Conservation (phyloP, 441 rosid species). For the Daphne laureola region DNA sequence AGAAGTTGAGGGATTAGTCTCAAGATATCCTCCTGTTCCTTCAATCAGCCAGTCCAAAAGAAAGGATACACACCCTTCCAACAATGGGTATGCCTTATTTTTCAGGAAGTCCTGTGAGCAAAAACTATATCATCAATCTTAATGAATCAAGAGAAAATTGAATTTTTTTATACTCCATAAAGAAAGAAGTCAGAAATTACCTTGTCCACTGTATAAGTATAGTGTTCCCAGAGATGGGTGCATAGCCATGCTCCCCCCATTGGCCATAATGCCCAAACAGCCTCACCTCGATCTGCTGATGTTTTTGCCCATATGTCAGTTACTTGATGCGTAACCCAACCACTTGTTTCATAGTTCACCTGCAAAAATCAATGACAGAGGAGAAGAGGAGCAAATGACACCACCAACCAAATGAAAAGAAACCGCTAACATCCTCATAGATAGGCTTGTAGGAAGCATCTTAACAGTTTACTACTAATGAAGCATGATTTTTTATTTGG, state of each 20-base stretch:
- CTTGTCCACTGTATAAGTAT: conserved; percentile 54
- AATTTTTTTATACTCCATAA: not conserved
- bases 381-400: too few species aligned
- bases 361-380: conserved; percentile 13
- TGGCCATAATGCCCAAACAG: conserved; percentile 69
- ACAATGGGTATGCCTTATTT: conserved; percentile 66
- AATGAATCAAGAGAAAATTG: not conserved
- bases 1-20: conserved; percentile 93
- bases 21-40: conserved; percentile 65
- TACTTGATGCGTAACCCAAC: conserved; percentile 71
- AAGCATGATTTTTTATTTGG: too few species aligned
- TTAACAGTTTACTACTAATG: too few species aligned
- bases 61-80: conserved; percentile 78
- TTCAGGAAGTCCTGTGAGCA: conserved; percentile 58
- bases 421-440: too few species aligned
- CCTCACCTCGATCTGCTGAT: conserved; percentile 56
- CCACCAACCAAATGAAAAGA: too few species aligned
- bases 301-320: conserved; percentile 72
- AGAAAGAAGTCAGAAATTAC: conserved; percentile 24
- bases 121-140: conserved; percentile 16
- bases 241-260: conserved; percentile 87
- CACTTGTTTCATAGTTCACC: conserved; percentile 63
- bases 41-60: conserved; percentile 90
- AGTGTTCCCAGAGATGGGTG: conserved; percentile 71
- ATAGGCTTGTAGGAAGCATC: too few species aligned